A percentile compares a stretch with the other conserved stretches of the same genome.
Conservation (phyloP, 257 asterid genomes). For the Fraxinus pennsylvanica region DNA sequence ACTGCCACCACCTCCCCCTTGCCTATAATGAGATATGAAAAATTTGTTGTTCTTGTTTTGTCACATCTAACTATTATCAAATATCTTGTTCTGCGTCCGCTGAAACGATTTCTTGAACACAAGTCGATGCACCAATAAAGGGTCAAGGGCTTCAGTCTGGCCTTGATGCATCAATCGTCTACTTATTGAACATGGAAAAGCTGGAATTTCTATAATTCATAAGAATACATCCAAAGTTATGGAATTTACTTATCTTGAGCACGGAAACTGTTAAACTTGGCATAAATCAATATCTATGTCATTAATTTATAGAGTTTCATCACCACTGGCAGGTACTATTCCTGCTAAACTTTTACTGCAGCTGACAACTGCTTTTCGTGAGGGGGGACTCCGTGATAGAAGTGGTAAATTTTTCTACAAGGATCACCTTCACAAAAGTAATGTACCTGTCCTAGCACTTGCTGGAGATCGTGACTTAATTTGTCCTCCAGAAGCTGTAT, state of each 20-base stretch:
- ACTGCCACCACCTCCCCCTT: not conserved
- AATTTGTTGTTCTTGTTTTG: not conserved
- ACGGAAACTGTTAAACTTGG: not conserved
- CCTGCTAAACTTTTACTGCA: slow-evolving; percentile 86
- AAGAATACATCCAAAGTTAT: not conserved
- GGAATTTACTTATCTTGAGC: not conserved
- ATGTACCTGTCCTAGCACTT: slow-evolving; percentile 79
- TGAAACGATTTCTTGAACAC: slow-evolving; percentile 1
- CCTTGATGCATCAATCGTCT: slow-evolving; percentile 9
- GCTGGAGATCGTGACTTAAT: slow-evolving; percentile 94
- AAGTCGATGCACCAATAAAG: not conserved
- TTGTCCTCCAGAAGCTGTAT: slow-evolving; percentile 94
- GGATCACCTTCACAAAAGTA: slow-evolving; percentile 68
- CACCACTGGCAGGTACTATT: slow-evolving; percentile 65
- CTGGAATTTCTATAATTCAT: not conserved
- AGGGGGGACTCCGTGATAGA: slow-evolving; percentile 89
- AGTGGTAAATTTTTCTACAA: slow-evolving; percentile 72
- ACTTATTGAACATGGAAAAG: slow-evolving; percentile 8
- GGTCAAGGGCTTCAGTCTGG: not conserved
- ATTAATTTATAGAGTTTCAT: slow-evolving; percentile 19
- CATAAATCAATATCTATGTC: not conserved
- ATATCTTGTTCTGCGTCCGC: not conserved
- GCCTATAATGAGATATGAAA: not conserved
- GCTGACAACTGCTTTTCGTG: slow-evolving; percentile 79
- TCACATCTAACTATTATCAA: not conserved